Percentiles rank a stretch among this genome's conserved stretches.
Evolutionary conservation across 352 stramenopile species (phyloP).

Genomic region (Pythium sp.): DNA sequence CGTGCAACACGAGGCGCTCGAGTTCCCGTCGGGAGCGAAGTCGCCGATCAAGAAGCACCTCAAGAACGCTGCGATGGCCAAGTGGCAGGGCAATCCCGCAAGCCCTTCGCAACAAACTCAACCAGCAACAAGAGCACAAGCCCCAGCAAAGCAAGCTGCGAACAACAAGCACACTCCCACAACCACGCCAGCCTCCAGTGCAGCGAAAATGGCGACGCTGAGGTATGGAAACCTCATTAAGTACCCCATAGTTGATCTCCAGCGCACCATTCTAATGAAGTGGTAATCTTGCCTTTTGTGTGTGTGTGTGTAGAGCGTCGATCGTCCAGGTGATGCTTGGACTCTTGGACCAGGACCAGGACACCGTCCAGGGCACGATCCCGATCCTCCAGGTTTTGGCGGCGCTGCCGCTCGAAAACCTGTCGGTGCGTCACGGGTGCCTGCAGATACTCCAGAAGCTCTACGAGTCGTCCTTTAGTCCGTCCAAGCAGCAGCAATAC

Average conservation of each 20-base stretch:
- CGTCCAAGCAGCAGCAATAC: not conserved
- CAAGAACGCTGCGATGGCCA: conserved; percentile 20
- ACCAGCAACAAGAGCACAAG: not conserved
- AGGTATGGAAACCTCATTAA: not conserved
- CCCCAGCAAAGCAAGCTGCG: not conserved
- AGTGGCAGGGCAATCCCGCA: conserved; percentile 5
- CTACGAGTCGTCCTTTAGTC: conserved; percentile 7
- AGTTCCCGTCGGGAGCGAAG: conserved; percentile 16
- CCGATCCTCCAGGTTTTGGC: conserved; percentile 46
- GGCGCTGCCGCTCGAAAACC: conserved; percentile 38
- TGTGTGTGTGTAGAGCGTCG: conserved; percentile 28
- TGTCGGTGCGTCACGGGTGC: conserved; percentile 35
- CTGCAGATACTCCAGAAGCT: conserved; percentile 39
- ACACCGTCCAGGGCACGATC: conserved; percentile 39
- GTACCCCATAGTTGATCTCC: conserved; percentile 8
- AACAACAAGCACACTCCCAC: not conserved
- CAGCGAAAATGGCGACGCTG: conserved; percentile 5
- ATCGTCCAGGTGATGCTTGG: conserved; percentile 53
- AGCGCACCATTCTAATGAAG: not conserved
- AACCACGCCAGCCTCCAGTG: not conserved
- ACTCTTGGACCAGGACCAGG: conserved; percentile 58
- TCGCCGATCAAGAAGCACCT: conserved; percentile 67
- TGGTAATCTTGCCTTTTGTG: not conserved
- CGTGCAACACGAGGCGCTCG: not conserved
- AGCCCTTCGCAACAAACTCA: not conserved